Evolutionary conservation across 345 rosid genomes (phyloP), one percentile per base, ranked within the genome.

Genomic region (Citrus cavaleriei): DNA sequence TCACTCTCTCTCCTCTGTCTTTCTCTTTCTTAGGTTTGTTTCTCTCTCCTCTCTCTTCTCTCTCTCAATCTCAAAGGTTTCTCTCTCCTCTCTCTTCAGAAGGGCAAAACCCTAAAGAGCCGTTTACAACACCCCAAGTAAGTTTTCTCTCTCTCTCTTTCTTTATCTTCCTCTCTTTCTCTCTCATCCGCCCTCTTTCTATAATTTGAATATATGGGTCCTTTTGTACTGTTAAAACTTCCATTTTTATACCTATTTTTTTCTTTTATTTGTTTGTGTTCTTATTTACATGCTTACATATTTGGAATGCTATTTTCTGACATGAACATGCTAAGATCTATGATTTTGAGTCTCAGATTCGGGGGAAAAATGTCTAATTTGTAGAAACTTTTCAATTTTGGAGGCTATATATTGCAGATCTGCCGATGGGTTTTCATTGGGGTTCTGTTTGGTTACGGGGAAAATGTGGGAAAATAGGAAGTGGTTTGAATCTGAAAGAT

Each of bases 81-180:
- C 87, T 86, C 89, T 86, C 89, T 84, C 83, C 85, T 86, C 87
- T 86, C 87, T 78, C 83, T 79, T 78, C 97, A 77, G 95, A 91
- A 91, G 91, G 87, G 88, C 88, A 86, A 91, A 90, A 90, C 89
- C 95, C 92, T 87, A 83, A 90, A 89, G 93, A 80, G 87, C 87
- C 91, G 95, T 93, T 91, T 88, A 78, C 92, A 84, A 86, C 81
- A 46, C 87, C 81, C 86, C 84, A 88, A 87, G 98, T 94, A 91
- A 91, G 97, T 93, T 93, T 85, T 91, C 92, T 91, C 96, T 93
- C 92, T 88, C 91, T 88, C 94, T 86, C 82, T 81, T 46, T 46
- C 51, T 46, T 46, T 46, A 46, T 46, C 51, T 13, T 46, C 14
- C 51, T 46, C 51, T 13, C 51, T 83, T 68, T 78, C 57, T 86